These are phyloP conservation scores for Theileria orientalis DNA, from an alignment of 169 alveolate species.

Conservation along the genomic window DNA sequence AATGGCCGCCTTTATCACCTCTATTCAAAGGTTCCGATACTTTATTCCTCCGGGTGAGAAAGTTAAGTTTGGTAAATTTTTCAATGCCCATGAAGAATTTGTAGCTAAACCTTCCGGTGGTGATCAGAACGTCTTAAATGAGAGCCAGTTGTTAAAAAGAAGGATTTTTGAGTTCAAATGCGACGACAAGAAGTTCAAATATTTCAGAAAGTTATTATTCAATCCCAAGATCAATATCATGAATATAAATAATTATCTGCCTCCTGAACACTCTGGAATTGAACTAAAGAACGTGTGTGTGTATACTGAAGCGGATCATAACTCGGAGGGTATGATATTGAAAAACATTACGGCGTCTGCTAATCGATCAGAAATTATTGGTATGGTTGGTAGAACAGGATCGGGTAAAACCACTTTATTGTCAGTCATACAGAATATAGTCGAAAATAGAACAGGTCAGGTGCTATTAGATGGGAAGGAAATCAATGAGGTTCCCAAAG, in stretches of 20 bases:
- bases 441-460: slow-evolving; percentile 26
- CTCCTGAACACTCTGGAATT: slow-evolving; percentile 19
- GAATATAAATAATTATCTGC: slow-evolving; percentile 3
- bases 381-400: slow-evolving; percentile 65
- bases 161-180: neutral
- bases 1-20: neutral
- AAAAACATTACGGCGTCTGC: slow-evolving; percentile 36
- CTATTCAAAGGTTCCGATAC: slow-evolving; percentile 5
- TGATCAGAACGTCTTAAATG: neutral
- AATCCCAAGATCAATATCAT: neutral
- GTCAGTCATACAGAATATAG: slow-evolving; percentile 30
- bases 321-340: neutral
- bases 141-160: neutral
- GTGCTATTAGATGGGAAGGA: slow-evolving; percentile 64
- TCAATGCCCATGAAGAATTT: slow-evolving; percentile 5
- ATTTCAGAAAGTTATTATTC: neutral
- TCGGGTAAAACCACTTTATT: slow-evolving; percentile 63
- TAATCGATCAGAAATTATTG: slow-evolving; percentile 37
- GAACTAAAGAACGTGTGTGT: slow-evolving; percentile 8
- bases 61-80: neutral
- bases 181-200: neutral
- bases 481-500: slow-evolving; percentile 30
- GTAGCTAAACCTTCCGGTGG: neutral
- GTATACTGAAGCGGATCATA: neutral
- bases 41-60: slow-evolving; percentile 18